Percentiles rank a stretch among this genome's conserved stretches.
Conservation (phyloP, 1,284 basidiomycete species). For the Agaricales sp. region DNA sequence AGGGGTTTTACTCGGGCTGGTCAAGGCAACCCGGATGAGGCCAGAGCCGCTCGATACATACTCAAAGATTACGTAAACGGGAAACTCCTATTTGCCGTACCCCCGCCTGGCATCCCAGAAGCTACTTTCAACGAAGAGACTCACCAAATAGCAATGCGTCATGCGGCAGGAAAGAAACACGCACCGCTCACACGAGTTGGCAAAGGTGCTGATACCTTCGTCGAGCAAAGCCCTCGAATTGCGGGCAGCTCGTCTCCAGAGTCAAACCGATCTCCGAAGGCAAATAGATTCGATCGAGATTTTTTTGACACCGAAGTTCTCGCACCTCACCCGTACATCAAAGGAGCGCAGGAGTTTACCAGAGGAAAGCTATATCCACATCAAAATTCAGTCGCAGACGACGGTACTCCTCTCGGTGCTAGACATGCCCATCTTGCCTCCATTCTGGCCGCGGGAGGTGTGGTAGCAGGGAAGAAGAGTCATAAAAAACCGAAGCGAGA, state of each 20-base stretch:
- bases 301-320: slow-evolving; percentile 64
- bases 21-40: slow-evolving; percentile 96
- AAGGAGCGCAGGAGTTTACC: slow-evolving; percentile 50
- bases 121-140: slow-evolving; percentile 74
- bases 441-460: slow-evolving; percentile 33
- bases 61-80: slow-evolving; percentile 98
- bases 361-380: slow-evolving; percentile 67
- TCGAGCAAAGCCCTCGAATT: slow-evolving; percentile 23
- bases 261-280: slow-evolving; percentile 33
- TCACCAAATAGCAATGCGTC: slow-evolving; percentile 50
- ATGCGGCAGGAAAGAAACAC: slow-evolving; percentile 64
- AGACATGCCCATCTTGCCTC: slow-evolving; percentile 35
- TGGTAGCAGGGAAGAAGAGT: slow-evolving; percentile 65
- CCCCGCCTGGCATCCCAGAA: slow-evolving; percentile 66
- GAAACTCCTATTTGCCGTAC: slow-evolving; percentile 84
- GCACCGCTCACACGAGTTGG: slow-evolving; percentile 80
- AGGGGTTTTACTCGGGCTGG: slow-evolving; percentile 90
- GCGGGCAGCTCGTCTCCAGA: slow-evolving; percentile 20
- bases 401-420: slow-evolving; percentile 53
- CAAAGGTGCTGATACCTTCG: slow-evolving; percentile 76
- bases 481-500: slow-evolving; percentile 79
- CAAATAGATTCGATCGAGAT: slow-evolving; percentile 66
- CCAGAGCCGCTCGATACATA: slow-evolving; percentile 85
- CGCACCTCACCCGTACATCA: slow-evolving; percentile 49
- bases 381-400: slow-evolving; percentile 68